phyloP scores from a whole-genome alignment of 768 basidiomycete species.

The Tulasnella sp. region DNA sequence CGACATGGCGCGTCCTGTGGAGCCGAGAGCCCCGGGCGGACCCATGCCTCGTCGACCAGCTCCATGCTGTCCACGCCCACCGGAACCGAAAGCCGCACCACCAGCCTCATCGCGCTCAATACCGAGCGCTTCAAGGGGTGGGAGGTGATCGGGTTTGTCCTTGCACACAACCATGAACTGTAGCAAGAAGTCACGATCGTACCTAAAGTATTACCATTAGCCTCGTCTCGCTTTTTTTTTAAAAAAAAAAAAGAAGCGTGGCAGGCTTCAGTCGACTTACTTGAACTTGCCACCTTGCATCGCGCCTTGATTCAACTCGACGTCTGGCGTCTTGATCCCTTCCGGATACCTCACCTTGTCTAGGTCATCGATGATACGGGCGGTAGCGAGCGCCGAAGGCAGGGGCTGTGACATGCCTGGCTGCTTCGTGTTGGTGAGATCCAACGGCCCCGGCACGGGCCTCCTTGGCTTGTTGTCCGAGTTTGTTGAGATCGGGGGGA shows the following conservation, averaged over 20 bases:
- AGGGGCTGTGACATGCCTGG: background rate
- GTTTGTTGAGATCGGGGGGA: constrained; percentile 20
- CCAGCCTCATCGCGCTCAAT: constrained; percentile 62
- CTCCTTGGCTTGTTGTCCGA: constrained; percentile 26
- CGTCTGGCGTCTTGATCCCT: constrained; percentile 70
- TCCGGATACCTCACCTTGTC: constrained; percentile 38
- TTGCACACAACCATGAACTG: constrained; percentile 94
- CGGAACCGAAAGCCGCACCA: constrained; percentile 34
- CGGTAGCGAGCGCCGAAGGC: constrained; percentile 48
- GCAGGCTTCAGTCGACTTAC: constrained; percentile 30
- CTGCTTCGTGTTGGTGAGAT: constrained; percentile 31
- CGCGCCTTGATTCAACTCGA: constrained; percentile 69
- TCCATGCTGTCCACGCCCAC: background rate
- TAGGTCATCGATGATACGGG: constrained; percentile 77
- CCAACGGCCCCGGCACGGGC: constrained; percentile 60
- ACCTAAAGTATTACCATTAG: constrained; percentile 36
- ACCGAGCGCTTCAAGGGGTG: constrained; percentile 82
- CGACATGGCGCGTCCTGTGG: constrained; percentile 36
- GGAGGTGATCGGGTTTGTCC: constrained; percentile 86
- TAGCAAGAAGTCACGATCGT: constrained; percentile 93
- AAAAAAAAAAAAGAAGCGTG: background rate
- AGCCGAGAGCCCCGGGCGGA: constrained; percentile 29
- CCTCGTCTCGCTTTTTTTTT: background rate
- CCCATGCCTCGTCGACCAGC: constrained; percentile 7
- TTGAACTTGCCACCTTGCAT: constrained; percentile 83